Conservation (phyloP, 2,329 filamentous ascomycete genomes). For the Lecanicillium sp. region DNA sequence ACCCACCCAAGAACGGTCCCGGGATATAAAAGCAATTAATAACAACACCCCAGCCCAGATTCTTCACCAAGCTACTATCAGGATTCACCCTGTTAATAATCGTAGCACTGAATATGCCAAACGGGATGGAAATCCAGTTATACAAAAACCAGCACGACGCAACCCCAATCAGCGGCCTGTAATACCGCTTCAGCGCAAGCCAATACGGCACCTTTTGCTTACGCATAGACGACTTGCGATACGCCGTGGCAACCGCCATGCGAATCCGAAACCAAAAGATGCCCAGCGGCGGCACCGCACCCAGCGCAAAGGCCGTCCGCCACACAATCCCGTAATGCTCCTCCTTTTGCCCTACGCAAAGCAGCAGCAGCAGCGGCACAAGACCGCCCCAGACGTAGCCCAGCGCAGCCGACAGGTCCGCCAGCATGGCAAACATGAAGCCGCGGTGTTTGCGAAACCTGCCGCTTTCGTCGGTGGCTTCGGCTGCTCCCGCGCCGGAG, state of each 20-base stretch:
- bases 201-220: conserved; percentile 37
- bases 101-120: conserved; percentile 45
- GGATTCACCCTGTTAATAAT: conserved; percentile 36
- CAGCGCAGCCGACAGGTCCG: conserved; percentile 39
- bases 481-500: conserved; percentile 37
- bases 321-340: conserved; percentile 36
- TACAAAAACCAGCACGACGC: conserved; percentile 43
- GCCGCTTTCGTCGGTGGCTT: conserved; percentile 42
- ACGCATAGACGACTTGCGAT: conserved; percentile 36
- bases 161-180: conserved; percentile 38
- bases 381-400: conserved; percentile 42
- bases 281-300: conserved; percentile 37
- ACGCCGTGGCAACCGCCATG: conserved; percentile 41
- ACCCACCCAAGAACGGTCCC: conserved; percentile 36
- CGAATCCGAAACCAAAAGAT: conserved; percentile 45
- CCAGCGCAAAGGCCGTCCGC: conserved; percentile 41
- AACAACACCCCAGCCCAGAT: conserved; percentile 34
- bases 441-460: conserved; percentile 37
- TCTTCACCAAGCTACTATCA: conserved; percentile 31
- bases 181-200: conserved; percentile 39
- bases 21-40: conserved; percentile 44
- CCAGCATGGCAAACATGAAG: conserved; percentile 48
- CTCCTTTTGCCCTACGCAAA: conserved; percentile 36
- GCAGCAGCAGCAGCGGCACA: conserved; percentile 40
- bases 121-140: conserved; percentile 47